phyloP scores from a whole-genome alignment of 2,329 filamentous ascomycete genomes.

The Phaeosphaeriaceae sp. region DNA sequence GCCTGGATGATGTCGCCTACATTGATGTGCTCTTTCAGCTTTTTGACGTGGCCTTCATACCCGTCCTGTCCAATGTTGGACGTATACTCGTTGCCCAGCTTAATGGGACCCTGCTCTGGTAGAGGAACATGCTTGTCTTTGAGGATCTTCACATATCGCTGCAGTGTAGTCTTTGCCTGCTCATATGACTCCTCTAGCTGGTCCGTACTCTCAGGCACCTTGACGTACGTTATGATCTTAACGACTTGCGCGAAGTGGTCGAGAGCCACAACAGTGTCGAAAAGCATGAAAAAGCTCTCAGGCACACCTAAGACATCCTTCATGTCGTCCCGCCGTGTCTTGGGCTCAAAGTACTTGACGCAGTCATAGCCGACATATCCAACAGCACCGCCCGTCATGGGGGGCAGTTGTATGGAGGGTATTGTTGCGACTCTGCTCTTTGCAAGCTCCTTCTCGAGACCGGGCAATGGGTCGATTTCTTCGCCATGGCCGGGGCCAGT shows the following conservation, averaged over 20 bases:
- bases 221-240: slow-evolving; percentile 91
- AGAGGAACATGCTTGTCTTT: slow-evolving; percentile 77
- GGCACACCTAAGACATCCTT: slow-evolving; percentile 89
- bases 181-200: slow-evolving; percentile 74
- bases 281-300: slow-evolving; percentile 96
- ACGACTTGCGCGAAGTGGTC: slow-evolving; percentile 93
- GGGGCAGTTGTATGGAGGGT: slow-evolving; percentile 81
- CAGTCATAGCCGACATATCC: slow-evolving; percentile 98
- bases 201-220: slow-evolving; percentile 62
- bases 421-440: slow-evolving; percentile 82
- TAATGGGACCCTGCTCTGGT: slow-evolving; percentile 76
- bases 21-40: slow-evolving; percentile 88
- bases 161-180: slow-evolving; percentile 69
- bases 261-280: slow-evolving; percentile 91
- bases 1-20: slow-evolving; percentile 96
- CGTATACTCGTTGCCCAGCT: slow-evolving; percentile 77
- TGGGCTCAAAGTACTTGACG: slow-evolving; percentile 96
- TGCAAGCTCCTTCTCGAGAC: slow-evolving; percentile 80
- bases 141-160: slow-evolving; percentile 73
- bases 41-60: slow-evolving; percentile 88
- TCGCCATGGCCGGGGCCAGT: slow-evolving; percentile 88
- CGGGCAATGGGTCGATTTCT: slow-evolving; percentile 81
- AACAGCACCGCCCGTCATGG: slow-evolving; percentile 88
- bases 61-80: slow-evolving; percentile 91
- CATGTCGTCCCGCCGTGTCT: slow-evolving; percentile 85